Evolutionary conservation across 1,284 basidiomycete species (phyloP).

Genomic region (Ceratobasidium sp.): DNA sequence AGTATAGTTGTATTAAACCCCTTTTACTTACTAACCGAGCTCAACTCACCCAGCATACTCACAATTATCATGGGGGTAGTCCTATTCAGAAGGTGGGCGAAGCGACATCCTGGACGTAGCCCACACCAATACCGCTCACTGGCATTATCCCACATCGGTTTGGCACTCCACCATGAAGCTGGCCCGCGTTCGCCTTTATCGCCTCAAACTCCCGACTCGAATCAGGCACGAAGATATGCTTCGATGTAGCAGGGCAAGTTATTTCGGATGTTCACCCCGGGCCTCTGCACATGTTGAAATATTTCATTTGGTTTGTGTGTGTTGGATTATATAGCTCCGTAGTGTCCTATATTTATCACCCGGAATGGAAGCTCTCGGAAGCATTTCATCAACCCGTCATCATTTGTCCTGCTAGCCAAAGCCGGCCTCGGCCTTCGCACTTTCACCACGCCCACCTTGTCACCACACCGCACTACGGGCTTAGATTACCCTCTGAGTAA

Average conservation of each 20-base stretch:
- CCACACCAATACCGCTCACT: constrained; percentile 20
- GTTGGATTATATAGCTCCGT: neutral
- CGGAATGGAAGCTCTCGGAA: neutral
- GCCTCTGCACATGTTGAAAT: neutral
- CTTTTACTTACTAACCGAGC: neutral
- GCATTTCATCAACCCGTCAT: neutral
- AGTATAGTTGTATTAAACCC: neutral
- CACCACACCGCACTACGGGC: too few relatives aligned
- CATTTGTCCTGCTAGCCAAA: too few relatives aligned
- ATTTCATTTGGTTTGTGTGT: neutral
- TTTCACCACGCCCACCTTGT: too few relatives aligned
- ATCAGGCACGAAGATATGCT: constrained; percentile 12
- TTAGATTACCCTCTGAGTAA: constrained; percentile 43
- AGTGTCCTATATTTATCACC: neutral
- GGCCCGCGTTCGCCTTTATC: constrained; percentile 30
- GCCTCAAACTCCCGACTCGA: constrained; percentile 4
- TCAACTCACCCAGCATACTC: neutral
- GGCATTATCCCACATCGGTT: constrained; percentile 13
- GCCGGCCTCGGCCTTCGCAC: too few relatives aligned
- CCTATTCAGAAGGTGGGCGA: neutral
- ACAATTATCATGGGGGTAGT: neutral
- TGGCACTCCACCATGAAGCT: constrained; percentile 26
- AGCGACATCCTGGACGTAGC: neutral
- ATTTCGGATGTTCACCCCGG: neutral
- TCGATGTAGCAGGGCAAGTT: constrained; percentile 1